Conservation (phyloP, 805 yeast genomes). For the Pichia thaimueangensis region DNA sequence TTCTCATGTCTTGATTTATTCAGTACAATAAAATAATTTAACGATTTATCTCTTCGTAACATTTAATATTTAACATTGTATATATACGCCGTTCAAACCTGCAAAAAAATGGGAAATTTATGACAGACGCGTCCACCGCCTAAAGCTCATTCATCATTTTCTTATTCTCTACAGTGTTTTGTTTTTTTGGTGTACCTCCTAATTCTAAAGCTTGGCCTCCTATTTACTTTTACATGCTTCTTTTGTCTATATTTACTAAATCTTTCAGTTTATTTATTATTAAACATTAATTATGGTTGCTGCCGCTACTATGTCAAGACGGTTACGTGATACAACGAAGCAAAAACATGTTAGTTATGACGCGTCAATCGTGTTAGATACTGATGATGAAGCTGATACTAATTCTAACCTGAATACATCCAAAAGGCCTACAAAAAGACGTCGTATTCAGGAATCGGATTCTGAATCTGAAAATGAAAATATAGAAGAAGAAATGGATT, state of each 20-base stretch:
- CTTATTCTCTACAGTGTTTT: not conserved
- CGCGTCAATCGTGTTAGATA: conserved; percentile 4
- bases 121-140: not conserved
- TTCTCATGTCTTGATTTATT: conserved; percentile 13
- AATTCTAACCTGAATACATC: too few species aligned
- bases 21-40: conserved; percentile 8
- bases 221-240: too few species aligned
- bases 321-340: conserved; percentile 3
- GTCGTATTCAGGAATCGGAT: not conserved
- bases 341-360: not conserved
- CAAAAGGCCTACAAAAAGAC: too few species aligned
- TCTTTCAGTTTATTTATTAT: too few species aligned
- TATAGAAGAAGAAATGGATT: not conserved
- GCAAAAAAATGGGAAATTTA: too few species aligned
- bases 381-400: not conserved
- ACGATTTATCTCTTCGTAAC: conserved; percentile 3
- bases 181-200: too few species aligned
- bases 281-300: not conserved
- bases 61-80: too few species aligned
- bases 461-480: conserved; percentile 2
- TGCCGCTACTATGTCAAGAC: not conserved
- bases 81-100: not conserved
- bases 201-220: too few species aligned
- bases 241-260: too few species aligned
- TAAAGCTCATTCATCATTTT: not conserved